Base-by-base conservation (phyloP, 495 filamentous ascomycete species). In the Neurospora sp. region DNA sequence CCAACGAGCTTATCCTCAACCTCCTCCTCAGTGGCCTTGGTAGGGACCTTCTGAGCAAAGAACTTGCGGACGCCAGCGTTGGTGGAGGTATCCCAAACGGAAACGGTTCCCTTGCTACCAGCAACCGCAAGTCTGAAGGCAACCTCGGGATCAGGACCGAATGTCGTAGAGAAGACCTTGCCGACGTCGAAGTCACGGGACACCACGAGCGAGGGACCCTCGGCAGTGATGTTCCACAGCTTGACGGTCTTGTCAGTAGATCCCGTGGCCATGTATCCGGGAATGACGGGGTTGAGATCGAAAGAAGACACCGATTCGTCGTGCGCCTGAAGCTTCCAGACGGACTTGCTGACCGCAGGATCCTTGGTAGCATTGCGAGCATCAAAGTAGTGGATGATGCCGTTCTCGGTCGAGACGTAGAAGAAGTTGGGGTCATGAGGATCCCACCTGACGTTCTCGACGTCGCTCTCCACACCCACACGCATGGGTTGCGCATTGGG, bases 11-110 rank as follows among this genome's bases (percentile, higher is more conserved):
- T 88, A 81, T 99, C 96, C 82, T 91, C 86, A 16, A 90, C 88
- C 41, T 91, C 88, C n/a, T 84, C 88, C 12, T 88, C 87, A 18
- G 39, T 68, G 9, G 41, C 20, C 74, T 77, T 78, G 72, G 72
- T 77, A 65, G 85, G 84, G 72, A 97, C 84, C 71, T 91, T 88
- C 70, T 87, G 88, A 14, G 90, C 93, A 83, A 99, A 99, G 10
- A 90, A 89, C 72, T 91, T 86, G 72, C 96, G 88, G n/a, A 99
- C 94, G 18, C 93, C 92, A 4, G 85, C 88, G 82, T 98, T 98
- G 11, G 96, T 98, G 75, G 91, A 94, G 4, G 96, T 97, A 81
- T 99, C 96, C 96, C 96, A 99, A 39, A 99, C 87, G 76, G 95
- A 92, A 74, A 97, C 89, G n/a, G 86, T 85, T 3, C 96, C 96